Evolutionary conservation across 176 grass and related monocot species (phyloP).

Genomic region (Zea mays): DNA sequence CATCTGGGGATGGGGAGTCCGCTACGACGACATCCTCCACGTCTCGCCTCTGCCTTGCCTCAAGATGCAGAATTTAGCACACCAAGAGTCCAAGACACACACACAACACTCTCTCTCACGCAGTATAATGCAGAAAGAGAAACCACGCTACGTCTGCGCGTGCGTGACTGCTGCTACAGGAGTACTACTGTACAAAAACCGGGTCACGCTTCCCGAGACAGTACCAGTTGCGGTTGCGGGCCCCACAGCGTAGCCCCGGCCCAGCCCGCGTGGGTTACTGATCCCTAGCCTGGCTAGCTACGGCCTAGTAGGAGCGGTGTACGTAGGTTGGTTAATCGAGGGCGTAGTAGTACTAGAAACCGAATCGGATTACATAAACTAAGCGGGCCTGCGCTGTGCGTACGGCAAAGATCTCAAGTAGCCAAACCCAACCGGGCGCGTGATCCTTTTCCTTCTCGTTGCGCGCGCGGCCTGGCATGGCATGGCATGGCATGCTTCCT

Average conservation of each 20-base stretch:
- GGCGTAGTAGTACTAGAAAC: background rate
- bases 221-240: background rate
- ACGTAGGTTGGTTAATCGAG: background rate
- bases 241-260: background rate
- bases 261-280: slow-evolving; percentile 26
- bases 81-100: background rate
- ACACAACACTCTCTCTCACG: background rate
- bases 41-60: background rate
- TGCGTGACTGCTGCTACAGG: background rate
- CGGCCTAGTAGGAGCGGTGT: background rate
- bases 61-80: slow-evolving; percentile 1
- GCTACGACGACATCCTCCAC: slow-evolving; percentile 16
- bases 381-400: background rate
- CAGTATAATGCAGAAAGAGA: background rate
- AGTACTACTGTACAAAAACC: background rate
- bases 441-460: too few species aligned
- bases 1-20: background rate
- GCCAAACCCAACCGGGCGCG: too few species aligned
- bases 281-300: slow-evolving; percentile 26
- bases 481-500: too few species aligned
- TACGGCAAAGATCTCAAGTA: too few species aligned
- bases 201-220: background rate
- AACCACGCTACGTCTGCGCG: background rate
- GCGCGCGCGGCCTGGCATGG: too few species aligned
- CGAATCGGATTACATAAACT: background rate